These are phyloP conservation scores for Daphne laureola DNA, from an alignment of 441 rosid species.

Conservation along the genomic window DNA sequence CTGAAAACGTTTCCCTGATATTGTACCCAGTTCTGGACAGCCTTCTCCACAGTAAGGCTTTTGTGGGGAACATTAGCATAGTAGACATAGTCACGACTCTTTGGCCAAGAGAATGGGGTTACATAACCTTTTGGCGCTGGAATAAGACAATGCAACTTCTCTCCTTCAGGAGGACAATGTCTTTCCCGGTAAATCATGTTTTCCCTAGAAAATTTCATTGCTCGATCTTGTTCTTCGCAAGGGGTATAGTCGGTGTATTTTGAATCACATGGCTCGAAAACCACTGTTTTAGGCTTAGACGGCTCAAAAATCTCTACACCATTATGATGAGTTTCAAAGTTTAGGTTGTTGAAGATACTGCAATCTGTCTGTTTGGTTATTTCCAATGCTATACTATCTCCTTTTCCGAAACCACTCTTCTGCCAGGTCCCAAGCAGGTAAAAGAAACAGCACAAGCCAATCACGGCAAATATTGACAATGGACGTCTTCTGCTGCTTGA, in stretches of 20 bases:
- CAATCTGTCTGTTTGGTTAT: slow-evolving; percentile 64
- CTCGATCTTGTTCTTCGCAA: slow-evolving; percentile 64
- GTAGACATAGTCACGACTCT: slow-evolving; percentile 58
- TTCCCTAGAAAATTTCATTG: slow-evolving; percentile 67
- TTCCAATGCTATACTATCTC: slow-evolving; percentile 66
- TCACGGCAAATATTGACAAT: slow-evolving; percentile 56
- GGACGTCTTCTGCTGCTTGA: slow-evolving; percentile 48
- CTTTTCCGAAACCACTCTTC: slow-evolving; percentile 87
- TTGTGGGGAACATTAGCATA: slow-evolving; percentile 69
- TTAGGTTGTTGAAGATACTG: slow-evolving; percentile 42
- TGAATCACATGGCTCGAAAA: slow-evolving; percentile 48
- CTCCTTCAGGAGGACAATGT: slow-evolving; percentile 56
- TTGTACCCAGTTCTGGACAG: slow-evolving; percentile 65
- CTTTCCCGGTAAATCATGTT: slow-evolving; percentile 67
- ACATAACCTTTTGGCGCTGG: slow-evolving; percentile 68
- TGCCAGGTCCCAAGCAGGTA: slow-evolving; percentile 96
- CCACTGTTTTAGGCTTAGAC: slow-evolving; percentile 36
- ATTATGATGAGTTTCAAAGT: slow-evolving; percentile 54
- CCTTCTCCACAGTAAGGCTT: slow-evolving; percentile 60
- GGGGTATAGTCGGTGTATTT: slow-evolving; percentile 60
- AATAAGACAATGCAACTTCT: slow-evolving; percentile 52
- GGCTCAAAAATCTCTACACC: slow-evolving; percentile 34
- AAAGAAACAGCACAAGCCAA: slow-evolving; percentile 77
- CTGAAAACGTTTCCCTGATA: slow-evolving; percentile 56
- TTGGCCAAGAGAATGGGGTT: slow-evolving; percentile 74